A percentile compares a stretch with the other conserved stretches of the same genome.
phyloP scores from a whole-genome alignment of 768 basidiomycete genomes.

The Suillus cothurnatus region DNA sequence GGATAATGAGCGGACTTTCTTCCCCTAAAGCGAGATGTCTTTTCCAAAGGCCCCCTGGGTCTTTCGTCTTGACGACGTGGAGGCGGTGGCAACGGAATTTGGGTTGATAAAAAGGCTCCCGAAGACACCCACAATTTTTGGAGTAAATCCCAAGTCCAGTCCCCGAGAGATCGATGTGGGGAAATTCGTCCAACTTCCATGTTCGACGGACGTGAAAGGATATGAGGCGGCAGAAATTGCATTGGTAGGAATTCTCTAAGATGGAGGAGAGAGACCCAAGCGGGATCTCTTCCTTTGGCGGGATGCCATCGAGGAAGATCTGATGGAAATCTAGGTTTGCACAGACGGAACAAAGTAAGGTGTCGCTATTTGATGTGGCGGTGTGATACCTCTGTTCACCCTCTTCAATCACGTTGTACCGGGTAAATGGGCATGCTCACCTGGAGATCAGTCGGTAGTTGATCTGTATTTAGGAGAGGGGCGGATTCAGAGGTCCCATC shows the following conservation, averaged over 20 bases:
- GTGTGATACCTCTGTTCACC: neutral
- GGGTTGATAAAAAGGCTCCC: neutral
- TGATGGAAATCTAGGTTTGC: conserved; percentile 5
- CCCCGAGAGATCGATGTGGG: neutral
- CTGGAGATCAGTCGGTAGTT: neutral
- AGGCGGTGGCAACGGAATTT: conserved; percentile 3
- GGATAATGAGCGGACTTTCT: neutral
- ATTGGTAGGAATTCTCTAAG: neutral
- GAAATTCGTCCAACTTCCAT: neutral
- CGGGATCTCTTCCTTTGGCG: neutral
- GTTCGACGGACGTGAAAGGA: conserved; percentile 2
- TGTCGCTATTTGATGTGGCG: neutral
- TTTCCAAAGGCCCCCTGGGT: neutral
- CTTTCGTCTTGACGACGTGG: neutral
- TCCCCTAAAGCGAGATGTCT: neutral
- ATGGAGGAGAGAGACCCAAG: neutral
- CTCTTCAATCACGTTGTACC: neutral
- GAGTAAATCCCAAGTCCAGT: neutral
- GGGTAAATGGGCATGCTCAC: neutral
- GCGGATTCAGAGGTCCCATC: neutral
- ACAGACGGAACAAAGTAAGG: conserved; percentile 6
- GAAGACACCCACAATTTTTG: neutral
- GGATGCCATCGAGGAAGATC: conserved; percentile 9
- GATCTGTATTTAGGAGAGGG: neutral
- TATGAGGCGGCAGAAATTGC: conserved; percentile 3